Percentiles rank a stretch among this genome's conserved stretches.
Conservation (phyloP, 495 filamentous ascomycete genomes). For the Apodospora peruviana region DNA sequence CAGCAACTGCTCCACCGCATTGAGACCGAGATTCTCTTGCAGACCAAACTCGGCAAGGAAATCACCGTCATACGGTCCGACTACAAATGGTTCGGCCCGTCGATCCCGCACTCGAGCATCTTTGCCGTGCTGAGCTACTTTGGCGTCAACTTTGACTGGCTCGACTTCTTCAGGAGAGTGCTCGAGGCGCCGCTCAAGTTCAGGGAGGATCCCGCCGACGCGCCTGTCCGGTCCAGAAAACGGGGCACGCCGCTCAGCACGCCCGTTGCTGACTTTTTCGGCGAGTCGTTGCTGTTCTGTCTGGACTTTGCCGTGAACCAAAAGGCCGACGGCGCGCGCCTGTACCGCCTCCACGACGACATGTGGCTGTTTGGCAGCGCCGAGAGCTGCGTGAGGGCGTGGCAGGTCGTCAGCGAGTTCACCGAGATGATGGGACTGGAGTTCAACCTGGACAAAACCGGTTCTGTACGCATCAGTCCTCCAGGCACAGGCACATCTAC, state of each 20-base stretch:
- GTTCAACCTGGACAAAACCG: constrained; percentile 58
- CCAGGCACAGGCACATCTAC: constrained; percentile 2
- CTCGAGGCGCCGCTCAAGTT: constrained; percentile 53
- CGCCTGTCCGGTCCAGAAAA: constrained; percentile 33
- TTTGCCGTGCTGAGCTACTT: constrained; percentile 55
- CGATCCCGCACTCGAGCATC: constrained; percentile 55
- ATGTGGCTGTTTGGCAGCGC: constrained; percentile 64
- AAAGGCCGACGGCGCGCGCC: constrained; percentile 37
- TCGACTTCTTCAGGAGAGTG: constrained; percentile 57
- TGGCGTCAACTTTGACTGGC: constrained; percentile 53
- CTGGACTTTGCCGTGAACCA: constrained; percentile 66
- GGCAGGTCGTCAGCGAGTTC: constrained; percentile 52
- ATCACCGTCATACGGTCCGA: constrained; percentile 57
- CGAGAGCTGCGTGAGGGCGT: constrained; percentile 51
- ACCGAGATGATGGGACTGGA: constrained; percentile 49
- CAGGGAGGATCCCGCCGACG: constrained; percentile 29
- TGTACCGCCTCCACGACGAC: constrained; percentile 66
- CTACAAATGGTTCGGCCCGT: constrained; percentile 58
- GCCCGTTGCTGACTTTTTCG: constrained; percentile 51
- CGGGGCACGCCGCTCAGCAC: constrained; percentile 57
- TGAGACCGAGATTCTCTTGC: constrained; percentile 54
- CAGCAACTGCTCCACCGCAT: constrained; percentile 55
- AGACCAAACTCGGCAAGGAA: constrained; percentile 43
- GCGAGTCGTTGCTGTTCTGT: constrained; percentile 58
- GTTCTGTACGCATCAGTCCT: constrained; percentile 36